A percentile compares a stretch with the other conserved stretches of the same genome.
phyloP scores from a whole-genome alignment of 1,139 yeast species.

The Yamadazyma sp. region DNA sequence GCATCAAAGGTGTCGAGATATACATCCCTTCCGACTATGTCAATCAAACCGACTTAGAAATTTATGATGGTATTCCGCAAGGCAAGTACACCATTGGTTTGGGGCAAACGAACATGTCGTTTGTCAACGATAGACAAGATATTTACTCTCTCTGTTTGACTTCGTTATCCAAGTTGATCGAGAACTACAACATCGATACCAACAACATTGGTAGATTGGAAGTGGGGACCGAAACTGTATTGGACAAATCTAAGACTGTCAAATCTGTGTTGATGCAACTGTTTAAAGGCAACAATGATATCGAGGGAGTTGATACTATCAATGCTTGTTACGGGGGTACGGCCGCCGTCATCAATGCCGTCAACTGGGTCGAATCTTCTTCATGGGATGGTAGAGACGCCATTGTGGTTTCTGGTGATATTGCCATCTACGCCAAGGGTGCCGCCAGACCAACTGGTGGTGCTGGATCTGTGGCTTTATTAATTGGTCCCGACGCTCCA shows the following conservation, averaged over 20 bases:
- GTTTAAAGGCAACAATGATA: slow-evolving; percentile 82
- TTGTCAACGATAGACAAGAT: slow-evolving; percentile 96
- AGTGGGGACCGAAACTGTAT: slow-evolving; percentile 96
- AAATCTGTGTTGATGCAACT: slow-evolving; percentile 95
- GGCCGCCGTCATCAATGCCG: slow-evolving; percentile 86
- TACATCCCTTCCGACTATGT: slow-evolving; percentile 86
- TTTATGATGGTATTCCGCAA: slow-evolving; percentile 78
- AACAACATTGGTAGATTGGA: slow-evolving; percentile 88
- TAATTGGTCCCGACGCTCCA: slow-evolving; percentile 98
- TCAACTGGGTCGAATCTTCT: slow-evolving; percentile 95
- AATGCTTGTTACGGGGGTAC: slow-evolving; percentile 99
- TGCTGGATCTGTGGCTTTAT: slow-evolving; percentile 94
- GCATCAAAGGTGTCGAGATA: slow-evolving; percentile 93
- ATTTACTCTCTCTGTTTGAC: slow-evolving; percentile 91
- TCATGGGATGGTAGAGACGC: slow-evolving; percentile 99
- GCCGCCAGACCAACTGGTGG: slow-evolving; percentile 99
- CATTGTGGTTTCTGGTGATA: slow-evolving; percentile 95
- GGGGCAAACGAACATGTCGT: slow-evolving; percentile 98
- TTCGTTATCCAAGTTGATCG: slow-evolving; percentile 71
- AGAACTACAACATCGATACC: slow-evolving; percentile 81
- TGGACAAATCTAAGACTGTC: slow-evolving; percentile 96
- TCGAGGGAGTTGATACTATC: slow-evolving; percentile 94
- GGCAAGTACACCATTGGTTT: slow-evolving; percentile 98
- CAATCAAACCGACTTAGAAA: slow-evolving; percentile 85
- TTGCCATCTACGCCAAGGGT: slow-evolving; percentile 96